Base-by-base conservation (phyloP, 768 basidiomycete species). In the Rhizopogon salebrosus region DNA sequence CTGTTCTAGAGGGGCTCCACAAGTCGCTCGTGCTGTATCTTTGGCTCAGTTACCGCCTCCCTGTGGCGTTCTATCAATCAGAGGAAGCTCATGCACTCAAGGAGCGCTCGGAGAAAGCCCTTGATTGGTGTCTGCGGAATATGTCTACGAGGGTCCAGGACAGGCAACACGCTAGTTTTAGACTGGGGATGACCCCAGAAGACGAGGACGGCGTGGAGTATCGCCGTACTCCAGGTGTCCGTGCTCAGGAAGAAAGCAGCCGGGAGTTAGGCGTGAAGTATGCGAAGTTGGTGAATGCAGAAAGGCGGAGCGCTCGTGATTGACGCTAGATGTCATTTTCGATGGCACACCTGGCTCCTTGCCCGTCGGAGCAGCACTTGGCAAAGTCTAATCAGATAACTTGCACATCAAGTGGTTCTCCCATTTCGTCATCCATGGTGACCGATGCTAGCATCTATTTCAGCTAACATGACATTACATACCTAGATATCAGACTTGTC, bases 21-120 rank as follows among this genome's bases (percentile, higher is more conserved):
- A 87, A 86, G 60, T 70, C 81, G 27, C 61, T 92, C 26, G 83
- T 86, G 13, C 59, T 87, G 20, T 98, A 98, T 68, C 72, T 92
- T 45, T 99, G 95, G 95, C 74, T 94, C 57, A 75, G 77, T 18
- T 84, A 81, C 65, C 84, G 94, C 36, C 75, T 81, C 53, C 75
- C 81, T 0, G 73, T 91, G 49, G 74, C 83, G 7, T 98, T 88
- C 65, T 67, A 78, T 4, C 75, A 87, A n/a, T 70, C 76, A 29
- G 64, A 70, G 6, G 66, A 70, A 24, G 87, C 83, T 1, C 57
- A 67, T 11, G 69, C 63, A 14, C 60, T 91, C 41, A 90, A 92
- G 64, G 63, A 63, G 11, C 70, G 85, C 24, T 72, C 84, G 6
- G 91, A 95, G 70, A 62, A 63, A 34, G 84, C 76, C 13, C 75